Evolutionary conservation across 768 basidiomycete genomes (phyloP).

Genomic region (Lentinula lateritia): DNA sequence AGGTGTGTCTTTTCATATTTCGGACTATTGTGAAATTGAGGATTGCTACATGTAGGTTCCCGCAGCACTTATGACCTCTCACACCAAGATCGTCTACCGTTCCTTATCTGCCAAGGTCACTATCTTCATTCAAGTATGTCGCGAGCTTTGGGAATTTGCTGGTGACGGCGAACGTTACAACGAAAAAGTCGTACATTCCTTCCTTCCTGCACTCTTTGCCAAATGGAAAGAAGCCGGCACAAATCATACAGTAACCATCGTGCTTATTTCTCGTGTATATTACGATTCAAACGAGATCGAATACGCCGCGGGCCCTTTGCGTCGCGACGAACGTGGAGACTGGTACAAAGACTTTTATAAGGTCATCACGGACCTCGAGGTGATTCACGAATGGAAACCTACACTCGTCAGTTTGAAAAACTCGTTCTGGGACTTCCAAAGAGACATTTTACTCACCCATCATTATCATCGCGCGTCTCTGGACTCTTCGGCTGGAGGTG

Average conservation of each 20-base stretch:
- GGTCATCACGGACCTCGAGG: conserved; percentile 89
- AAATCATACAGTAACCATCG: conserved; percentile 91
- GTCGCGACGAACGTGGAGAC: conserved; percentile 63
- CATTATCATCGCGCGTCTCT: conserved; percentile 73
- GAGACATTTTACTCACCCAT: conserved; percentile 85
- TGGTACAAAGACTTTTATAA: conserved; percentile 98
- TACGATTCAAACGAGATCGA: conserved; percentile 78
- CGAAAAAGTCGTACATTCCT: conserved; percentile 97
- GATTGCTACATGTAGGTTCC: conserved; percentile 48
- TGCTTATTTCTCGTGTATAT: conserved; percentile 88
- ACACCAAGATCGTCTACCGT: conserved; percentile 86
- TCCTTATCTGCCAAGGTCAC: conserved; percentile 89
- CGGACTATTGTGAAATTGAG: background rate
- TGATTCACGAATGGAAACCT: conserved; percentile 81
- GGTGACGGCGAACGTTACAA: conserved; percentile 94
- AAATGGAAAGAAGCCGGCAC: conserved; percentile 83
- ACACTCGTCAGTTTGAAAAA: conserved; percentile 84
- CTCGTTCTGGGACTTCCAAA: conserved; percentile 86
- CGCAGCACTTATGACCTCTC: conserved; percentile 71
- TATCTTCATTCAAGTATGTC: conserved; percentile 94
- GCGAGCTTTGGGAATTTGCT: conserved; percentile 94
- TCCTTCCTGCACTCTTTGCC: conserved; percentile 82
- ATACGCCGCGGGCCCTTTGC: conserved; percentile 79
- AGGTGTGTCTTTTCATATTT: conserved; percentile 34
- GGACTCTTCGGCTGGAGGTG: conserved; percentile 36